These are phyloP conservation scores for Debaryomyces sp. DNA, from an alignment of 1,139 yeast species.

Conservation along the genomic window DNA sequence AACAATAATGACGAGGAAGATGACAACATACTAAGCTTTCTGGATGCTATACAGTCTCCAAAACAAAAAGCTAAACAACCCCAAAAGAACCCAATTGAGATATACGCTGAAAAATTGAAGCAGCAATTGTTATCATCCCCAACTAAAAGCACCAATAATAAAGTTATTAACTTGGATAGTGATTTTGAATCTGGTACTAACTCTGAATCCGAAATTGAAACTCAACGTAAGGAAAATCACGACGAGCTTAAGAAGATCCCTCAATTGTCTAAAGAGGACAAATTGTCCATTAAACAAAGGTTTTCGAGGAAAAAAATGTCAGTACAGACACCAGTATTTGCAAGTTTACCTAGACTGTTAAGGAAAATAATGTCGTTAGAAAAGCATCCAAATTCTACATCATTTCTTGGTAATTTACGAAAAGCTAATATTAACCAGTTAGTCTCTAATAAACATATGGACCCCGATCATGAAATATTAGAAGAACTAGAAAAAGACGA, in stretches of 20 bases:
- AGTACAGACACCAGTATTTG: slow-evolving; percentile 5
- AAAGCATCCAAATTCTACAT: slow-evolving; percentile 11
- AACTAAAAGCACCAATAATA: slow-evolving; percentile 11
- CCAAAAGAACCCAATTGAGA: slow-evolving; percentile 34
- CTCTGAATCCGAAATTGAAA: slow-evolving; percentile 16
- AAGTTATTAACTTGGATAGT: slow-evolving; percentile 3
- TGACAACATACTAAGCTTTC: slow-evolving; percentile 20
- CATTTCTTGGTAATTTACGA: slow-evolving; percentile 30
- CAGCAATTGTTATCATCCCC: slow-evolving; percentile 29
- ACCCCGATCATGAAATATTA: slow-evolving; percentile 34
- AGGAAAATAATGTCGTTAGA: slow-evolving; percentile 12
- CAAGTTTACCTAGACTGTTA: slow-evolving; percentile 15
- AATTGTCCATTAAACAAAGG: slow-evolving; percentile 37
- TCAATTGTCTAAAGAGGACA: slow-evolving; percentile 38
- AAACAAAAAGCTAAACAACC: background rate
- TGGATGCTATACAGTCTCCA: slow-evolving; percentile 1
- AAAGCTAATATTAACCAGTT: slow-evolving; percentile 42
- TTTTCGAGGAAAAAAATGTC: slow-evolving; percentile 28
- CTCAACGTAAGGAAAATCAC: background rate
- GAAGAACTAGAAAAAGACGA: slow-evolving; percentile 45
- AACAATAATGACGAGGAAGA: slow-evolving; percentile 17
- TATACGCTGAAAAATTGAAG: slow-evolving; percentile 38
- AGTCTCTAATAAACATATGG: slow-evolving; percentile 23
- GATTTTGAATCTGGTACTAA: slow-evolving; percentile 16
- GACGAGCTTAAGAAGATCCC: slow-evolving; percentile 28